Evolutionary conservation across 2,329 filamentous ascomycete species (phyloP).

Genomic region (Epichloe typhina): DNA sequence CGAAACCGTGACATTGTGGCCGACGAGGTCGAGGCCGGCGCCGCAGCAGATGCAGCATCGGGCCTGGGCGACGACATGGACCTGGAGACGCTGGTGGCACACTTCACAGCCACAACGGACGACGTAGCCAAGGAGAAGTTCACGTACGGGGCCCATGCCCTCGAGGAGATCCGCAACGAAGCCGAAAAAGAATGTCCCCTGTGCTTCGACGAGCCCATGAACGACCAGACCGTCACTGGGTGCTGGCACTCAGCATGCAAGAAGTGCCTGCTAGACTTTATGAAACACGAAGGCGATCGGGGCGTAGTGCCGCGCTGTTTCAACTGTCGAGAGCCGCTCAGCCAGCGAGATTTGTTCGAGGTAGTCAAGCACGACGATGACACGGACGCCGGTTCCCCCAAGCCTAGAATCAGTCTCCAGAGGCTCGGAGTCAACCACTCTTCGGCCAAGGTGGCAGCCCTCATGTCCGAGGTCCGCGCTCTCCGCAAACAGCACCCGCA

Average conservation of each 20-base stretch:
- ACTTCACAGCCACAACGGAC: constrained; percentile 61
- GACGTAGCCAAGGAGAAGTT: constrained; percentile 49
- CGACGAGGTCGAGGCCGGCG: constrained; percentile 72
- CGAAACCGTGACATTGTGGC: constrained; percentile 73
- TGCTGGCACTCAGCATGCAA: constrained; percentile 98
- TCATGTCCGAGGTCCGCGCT: constrained; percentile 61
- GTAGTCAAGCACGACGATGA: constrained; percentile 66
- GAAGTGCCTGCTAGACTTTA: constrained; percentile 79
- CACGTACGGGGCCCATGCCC: constrained; percentile 67
- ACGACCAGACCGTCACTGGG: constrained; percentile 82
- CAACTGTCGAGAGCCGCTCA: constrained; percentile 76
- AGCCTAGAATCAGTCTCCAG: constrained; percentile 45
- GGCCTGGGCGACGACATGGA: constrained; percentile 95
- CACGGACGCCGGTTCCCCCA: constrained; percentile 27
- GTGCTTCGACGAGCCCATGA: constrained; percentile 91
- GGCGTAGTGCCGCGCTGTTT: constrained; percentile 71
- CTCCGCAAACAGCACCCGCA: constrained; percentile 51
- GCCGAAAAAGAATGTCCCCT: constrained; percentile 84
- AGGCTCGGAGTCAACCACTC: constrained; percentile 51
- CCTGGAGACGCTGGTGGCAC: constrained; percentile 68
- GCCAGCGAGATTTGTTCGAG: constrained; percentile 76
- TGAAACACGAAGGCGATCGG: constrained; percentile 72
- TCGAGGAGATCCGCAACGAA: constrained; percentile 85
- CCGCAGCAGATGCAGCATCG: constrained; percentile 60
- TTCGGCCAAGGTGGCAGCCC: constrained; percentile 75